These are phyloP conservation scores for Psilocybe cyanescens DNA, from an alignment of 768 basidiomycete genomes.

Conservation along the genomic window DNA sequence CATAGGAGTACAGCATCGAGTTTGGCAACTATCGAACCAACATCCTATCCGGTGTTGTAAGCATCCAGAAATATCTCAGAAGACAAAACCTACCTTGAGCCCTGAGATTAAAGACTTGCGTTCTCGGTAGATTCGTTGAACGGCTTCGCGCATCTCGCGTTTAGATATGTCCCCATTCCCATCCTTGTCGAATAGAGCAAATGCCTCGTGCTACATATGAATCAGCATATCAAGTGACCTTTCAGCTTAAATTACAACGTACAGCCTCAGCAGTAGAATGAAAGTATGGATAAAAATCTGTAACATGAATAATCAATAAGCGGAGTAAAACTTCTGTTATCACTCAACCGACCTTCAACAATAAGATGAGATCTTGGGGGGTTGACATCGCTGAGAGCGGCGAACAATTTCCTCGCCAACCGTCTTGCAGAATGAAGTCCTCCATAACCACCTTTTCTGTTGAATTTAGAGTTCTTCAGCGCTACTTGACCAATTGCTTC, in stretches of 20 bases:
- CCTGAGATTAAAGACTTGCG: conserved; percentile 72
- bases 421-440: conserved; percentile 65
- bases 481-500: conserved; percentile 74
- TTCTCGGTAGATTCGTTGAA: conserved; percentile 80
- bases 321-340: neutral
- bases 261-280: conserved; percentile 73
- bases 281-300: conserved; percentile 84
- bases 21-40: conserved; percentile 74
- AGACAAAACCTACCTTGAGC: conserved; percentile 54
- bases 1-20: conserved; percentile 75
- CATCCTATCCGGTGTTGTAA: conserved; percentile 48
- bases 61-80: conserved; percentile 4
- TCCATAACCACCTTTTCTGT: conserved; percentile 56
- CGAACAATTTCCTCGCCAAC: conserved; percentile 71
- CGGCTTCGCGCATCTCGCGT: conserved; percentile 81
- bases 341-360: conserved; percentile 57
- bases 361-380: conserved; percentile 65
- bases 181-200: conserved; percentile 76
- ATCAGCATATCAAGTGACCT: conserved; percentile 11
- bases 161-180: conserved; percentile 83
- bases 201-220: conserved; percentile 59
- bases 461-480: conserved; percentile 65
- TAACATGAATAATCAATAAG: neutral
- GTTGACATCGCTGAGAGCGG: conserved; percentile 58
- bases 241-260: conserved; percentile 25